phyloP scores from a whole-genome alignment of 2,329 filamentous ascomycete species.

The Trichoderma sp. region DNA sequence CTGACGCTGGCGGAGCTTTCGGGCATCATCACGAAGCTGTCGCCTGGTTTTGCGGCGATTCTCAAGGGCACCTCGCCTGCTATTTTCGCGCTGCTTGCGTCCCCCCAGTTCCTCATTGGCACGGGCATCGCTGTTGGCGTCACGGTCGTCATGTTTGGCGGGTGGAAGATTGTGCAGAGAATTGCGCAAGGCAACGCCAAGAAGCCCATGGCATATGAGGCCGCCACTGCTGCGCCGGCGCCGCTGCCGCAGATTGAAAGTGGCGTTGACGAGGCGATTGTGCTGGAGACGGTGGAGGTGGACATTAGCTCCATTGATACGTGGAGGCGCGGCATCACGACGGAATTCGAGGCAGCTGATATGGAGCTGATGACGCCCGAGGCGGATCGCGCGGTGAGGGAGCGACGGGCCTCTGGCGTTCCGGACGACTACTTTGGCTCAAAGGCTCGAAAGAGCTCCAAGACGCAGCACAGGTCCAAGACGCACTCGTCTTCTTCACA shows the following conservation, averaged over 20 bases:
- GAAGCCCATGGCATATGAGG: constrained; percentile 38
- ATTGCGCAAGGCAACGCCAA: constrained; percentile 54
- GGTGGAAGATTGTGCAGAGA: constrained; percentile 95
- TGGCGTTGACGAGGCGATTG: constrained; percentile 58
- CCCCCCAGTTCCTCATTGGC: constrained; percentile 92
- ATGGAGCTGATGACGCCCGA: constrained; percentile 62
- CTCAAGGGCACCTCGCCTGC: constrained; percentile 83
- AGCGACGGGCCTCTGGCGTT: constrained; percentile 34
- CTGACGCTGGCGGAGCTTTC: constrained; percentile 91
- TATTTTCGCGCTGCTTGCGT: constrained; percentile 82
- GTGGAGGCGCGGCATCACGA: constrained; percentile 60
- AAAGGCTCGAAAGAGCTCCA: constrained; percentile 42
- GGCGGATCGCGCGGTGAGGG: constrained; percentile 49
- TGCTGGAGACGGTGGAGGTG: constrained; percentile 60
- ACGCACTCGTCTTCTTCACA: constrained; percentile 37
- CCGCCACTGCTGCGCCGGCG: constrained; percentile 36
- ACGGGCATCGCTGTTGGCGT: constrained; percentile 86
- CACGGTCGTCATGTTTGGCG: constrained; percentile 94
- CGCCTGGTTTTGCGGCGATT: constrained; percentile 73
- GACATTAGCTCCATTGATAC: constrained; percentile 62
- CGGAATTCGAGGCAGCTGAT: constrained; percentile 52
- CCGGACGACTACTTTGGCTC: constrained; percentile 49
- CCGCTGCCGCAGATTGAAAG: constrained; percentile 36
- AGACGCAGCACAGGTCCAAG: constrained; percentile 38
- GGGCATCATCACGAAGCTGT: constrained; percentile 79